Evolutionary conservation across 2,329 filamentous ascomycete genomes (phyloP).

Genomic region (Aspergillus oerlinghausenensis): DNA sequence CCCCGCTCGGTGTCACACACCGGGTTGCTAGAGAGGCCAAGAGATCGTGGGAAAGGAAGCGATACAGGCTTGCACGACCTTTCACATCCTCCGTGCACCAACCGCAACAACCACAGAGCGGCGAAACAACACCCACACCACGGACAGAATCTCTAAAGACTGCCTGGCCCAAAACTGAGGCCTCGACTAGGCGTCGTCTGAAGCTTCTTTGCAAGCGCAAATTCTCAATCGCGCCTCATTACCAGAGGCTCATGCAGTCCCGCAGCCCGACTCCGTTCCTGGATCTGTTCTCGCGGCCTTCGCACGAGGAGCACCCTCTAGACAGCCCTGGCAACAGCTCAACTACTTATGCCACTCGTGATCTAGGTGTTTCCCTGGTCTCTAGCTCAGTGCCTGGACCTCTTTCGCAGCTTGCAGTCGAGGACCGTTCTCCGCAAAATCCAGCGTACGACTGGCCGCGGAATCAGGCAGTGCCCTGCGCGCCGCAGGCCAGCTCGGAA

Average conservation of each 20-base stretch:
- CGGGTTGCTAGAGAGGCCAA: slow-evolving; percentile 59
- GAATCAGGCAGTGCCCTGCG: slow-evolving; percentile 28
- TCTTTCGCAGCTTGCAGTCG: slow-evolving; percentile 30
- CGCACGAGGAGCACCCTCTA: slow-evolving; percentile 21
- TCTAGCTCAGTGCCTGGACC: slow-evolving; percentile 37
- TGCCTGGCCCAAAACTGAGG: slow-evolving; percentile 54
- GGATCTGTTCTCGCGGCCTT: slow-evolving; percentile 32
- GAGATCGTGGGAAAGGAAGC: slow-evolving; percentile 54
- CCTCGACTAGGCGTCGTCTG: slow-evolving; percentile 54
- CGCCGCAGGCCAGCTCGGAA: slow-evolving; percentile 1
- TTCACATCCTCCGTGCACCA: slow-evolving; percentile 3
- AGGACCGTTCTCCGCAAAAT: slow-evolving; percentile 21
- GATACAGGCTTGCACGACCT: slow-evolving; percentile 26
- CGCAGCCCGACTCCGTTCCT: slow-evolving; percentile 57
- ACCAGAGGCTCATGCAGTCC: slow-evolving; percentile 57
- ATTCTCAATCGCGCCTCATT: slow-evolving; percentile 59
- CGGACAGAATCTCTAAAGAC: slow-evolving; percentile 28
- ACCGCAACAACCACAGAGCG: slow-evolving; percentile 40
- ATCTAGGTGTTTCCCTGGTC: slow-evolving; percentile 43
- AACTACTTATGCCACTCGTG: slow-evolving; percentile 39
- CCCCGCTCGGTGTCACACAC: slow-evolving; percentile 60
- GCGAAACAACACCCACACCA: slow-evolving; percentile 46
- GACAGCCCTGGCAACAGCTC: slow-evolving; percentile 21
- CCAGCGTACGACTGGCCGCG: slow-evolving; percentile 33
- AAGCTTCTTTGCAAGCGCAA: slow-evolving; percentile 58